phyloP scores from a whole-genome alignment of 176 grass and related monocot genomes.

The Bromus sterilis region DNA sequence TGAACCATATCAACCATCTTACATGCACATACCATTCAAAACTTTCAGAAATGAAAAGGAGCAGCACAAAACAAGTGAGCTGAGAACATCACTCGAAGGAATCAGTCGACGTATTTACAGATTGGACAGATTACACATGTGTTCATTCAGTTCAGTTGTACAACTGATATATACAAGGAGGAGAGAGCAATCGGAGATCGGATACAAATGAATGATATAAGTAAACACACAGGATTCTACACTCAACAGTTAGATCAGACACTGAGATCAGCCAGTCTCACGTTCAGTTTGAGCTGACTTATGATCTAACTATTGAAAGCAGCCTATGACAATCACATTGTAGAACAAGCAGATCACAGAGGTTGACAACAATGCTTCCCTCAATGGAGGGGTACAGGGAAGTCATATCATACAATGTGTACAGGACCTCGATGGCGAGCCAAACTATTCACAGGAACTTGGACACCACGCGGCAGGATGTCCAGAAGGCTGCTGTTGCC shows the following conservation, averaged over 20 bases:
- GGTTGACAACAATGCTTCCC: neutral
- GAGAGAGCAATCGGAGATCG: neutral
- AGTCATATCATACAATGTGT: neutral
- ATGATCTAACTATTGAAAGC: neutral
- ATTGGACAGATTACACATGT: neutral
- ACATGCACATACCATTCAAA: too few relatives aligned
- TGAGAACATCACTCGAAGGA: constrained; percentile 10
- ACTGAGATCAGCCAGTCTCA: neutral
- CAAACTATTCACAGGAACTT: constrained; percentile 61
- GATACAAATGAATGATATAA: constrained; percentile 30
- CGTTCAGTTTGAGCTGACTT: neutral
- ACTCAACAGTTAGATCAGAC: neutral
- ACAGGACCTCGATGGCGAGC: neutral
- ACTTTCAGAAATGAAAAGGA: neutral
- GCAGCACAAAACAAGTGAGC: neutral
- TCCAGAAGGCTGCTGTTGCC: constrained; percentile 69
- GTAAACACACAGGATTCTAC: neutral
- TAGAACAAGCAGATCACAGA: neutral
- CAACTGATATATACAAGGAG: constrained; percentile 21
- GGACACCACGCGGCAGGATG: constrained; percentile 79
- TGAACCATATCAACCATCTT: too few relatives aligned
- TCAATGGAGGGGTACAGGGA: neutral
- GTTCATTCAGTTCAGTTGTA: neutral
- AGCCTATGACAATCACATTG: constrained; percentile 15
- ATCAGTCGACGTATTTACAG: constrained; percentile 34